Base-by-base conservation (phyloP, 768 basidiomycete species). In the Astraeus odoratus region DNA sequence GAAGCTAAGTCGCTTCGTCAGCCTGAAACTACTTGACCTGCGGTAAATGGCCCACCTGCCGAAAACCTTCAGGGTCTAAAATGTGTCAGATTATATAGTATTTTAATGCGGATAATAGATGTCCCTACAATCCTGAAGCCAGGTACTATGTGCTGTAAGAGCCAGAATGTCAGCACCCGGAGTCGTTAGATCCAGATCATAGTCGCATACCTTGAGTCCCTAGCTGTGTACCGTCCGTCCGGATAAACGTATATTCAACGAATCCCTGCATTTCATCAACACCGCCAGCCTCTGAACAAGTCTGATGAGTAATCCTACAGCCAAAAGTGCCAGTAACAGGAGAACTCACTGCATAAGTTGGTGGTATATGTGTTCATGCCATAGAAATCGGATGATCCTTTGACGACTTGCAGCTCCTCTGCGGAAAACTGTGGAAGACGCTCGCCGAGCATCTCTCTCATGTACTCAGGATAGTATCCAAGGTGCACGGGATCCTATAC, bases 351-450 rank as follows among this genome's bases (percentile, higher is more conserved):
- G 59, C 72, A 73, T 38, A 83, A 69, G 51, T 80, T 77, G 9
- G 79, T 83, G 4, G 81, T 81, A 57, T 84, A 83, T 0, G 81
- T 81, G 60, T 83, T 83, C 74, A 83, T 76, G 25, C 81, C 81
- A 56, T 81, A 83, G 60, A 83, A 84, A 57, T 81, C 82, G 2
- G 80, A 80, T 2, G 79, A 83, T 36, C 76, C 77, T 43, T 77
- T 75, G 30, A 83, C 78, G 26, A 83, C 54, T 0, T 64, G 66
- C 49, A 73, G 56, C 51, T 85, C 80, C 25, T 77, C 79, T 6
- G 67, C 55, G 1, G 79, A 77, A 54, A 77, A 80, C 34, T 70
- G 68, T 0, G 78, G 76, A 36, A 83, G 72, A n/a, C 78, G 74
- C 44, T 75, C 69, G 12, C 75, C 74, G 41, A 79, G 70, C 19